Percentiles rank a stretch among this genome's conserved stretches.
These are phyloP conservation scores for Podaxis sp. DNA, from an alignment of 768 basidiomycete genomes.

Conservation along the genomic window DNA sequence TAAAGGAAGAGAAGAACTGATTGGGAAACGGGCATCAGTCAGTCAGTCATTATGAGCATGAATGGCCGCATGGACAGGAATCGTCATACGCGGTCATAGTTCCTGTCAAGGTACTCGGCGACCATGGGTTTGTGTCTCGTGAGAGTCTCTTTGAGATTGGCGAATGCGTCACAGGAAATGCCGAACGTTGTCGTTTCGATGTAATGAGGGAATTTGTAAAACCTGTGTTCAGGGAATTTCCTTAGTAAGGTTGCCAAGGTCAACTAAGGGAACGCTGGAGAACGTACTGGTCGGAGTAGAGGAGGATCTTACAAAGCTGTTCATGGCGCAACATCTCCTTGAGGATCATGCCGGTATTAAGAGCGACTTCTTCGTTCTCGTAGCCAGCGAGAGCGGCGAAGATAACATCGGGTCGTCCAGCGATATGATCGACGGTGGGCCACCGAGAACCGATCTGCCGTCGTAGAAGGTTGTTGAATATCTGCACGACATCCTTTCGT, in stretches of 20 bases:
- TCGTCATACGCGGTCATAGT: slow-evolving; percentile 84
- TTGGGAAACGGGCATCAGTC: slow-evolving; percentile 8
- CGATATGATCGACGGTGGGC: slow-evolving; percentile 96
- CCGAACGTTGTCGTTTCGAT: slow-evolving; percentile 98
- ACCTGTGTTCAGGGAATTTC: slow-evolving; percentile 46
- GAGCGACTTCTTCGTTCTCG: slow-evolving; percentile 91
- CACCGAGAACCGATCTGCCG: slow-evolving; percentile 91
- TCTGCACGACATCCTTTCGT: slow-evolving; percentile 81
- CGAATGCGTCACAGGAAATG: slow-evolving; percentile 96
- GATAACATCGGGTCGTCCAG: slow-evolving; percentile 66
- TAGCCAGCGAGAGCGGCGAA: slow-evolving; percentile 91
- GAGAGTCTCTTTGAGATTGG: slow-evolving; percentile 95
- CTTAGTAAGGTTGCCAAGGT: slow-evolving; percentile 11
- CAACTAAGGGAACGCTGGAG: slow-evolving; percentile 10
- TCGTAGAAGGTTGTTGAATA: slow-evolving; percentile 85
- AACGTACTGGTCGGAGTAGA: slow-evolving; percentile 92
- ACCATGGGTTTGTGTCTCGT: slow-evolving; percentile 99
- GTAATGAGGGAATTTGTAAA: slow-evolving; percentile 95
- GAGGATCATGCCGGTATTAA: slow-evolving; percentile 97
- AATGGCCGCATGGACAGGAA: slow-evolving; percentile 13
- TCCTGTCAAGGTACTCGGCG: slow-evolving; percentile 93
- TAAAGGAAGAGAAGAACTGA: slow-evolving; percentile 96
- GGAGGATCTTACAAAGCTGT: slow-evolving; percentile 81
- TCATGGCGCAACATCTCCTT: slow-evolving; percentile 97
- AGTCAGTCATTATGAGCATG: slow-evolving; percentile 15